Base-by-base conservation (phyloP, 768 basidiomycete genomes). In the Glaciozyma antarctica region DNA sequence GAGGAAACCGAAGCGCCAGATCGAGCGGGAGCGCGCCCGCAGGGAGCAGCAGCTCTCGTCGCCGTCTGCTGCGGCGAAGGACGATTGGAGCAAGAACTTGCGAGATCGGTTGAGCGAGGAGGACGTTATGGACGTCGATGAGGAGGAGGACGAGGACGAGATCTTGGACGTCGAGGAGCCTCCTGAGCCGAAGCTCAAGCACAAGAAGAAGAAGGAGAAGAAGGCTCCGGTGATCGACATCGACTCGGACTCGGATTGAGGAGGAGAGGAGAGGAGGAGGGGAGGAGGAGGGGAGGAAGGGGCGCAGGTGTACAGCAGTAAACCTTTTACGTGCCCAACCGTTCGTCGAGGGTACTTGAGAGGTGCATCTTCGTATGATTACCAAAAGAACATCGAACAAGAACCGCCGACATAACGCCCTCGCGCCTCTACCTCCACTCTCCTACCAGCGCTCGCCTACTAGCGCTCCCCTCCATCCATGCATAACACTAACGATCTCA, bases 401-500 rank as follows among this genome's bases (percentile, higher is more conserved):
- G 51, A 52, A 24, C 28, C 13, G 26, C 6, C 24, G 16, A 52
- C 51, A 52, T 24, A 17, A 13, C 15, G 1, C 30, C n/a, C 49
- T 51, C 49, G n/a, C 32, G n/a, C 21, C 26, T 16, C 30, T 26
- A 6, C 51, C 19, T 52, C 51, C 26, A 24, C 26, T 16, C 10
- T 6, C 24, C 26, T 9, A 26, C 4, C 24, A 3, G 19, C 38
- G 38, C 7, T 41, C 38, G 38, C 38, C 38, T 41, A 41, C 38
- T 41, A n/a, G n/a, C 38, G 7, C 6, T 41, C 52, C 34, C 57
- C 30, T 53, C 57, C 38, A n/a, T 51, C 55, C 55, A n/a, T 61
- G 54, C 54, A 61, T 61, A 47, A 56, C 58, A 38, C 60, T 57
- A 43, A 61, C n/a, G 9, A 60, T 48, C 61, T 70, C 66, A 28